phyloP scores from a whole-genome alignment of 1,284 basidiomycete species.

The Irpex sp. region DNA sequence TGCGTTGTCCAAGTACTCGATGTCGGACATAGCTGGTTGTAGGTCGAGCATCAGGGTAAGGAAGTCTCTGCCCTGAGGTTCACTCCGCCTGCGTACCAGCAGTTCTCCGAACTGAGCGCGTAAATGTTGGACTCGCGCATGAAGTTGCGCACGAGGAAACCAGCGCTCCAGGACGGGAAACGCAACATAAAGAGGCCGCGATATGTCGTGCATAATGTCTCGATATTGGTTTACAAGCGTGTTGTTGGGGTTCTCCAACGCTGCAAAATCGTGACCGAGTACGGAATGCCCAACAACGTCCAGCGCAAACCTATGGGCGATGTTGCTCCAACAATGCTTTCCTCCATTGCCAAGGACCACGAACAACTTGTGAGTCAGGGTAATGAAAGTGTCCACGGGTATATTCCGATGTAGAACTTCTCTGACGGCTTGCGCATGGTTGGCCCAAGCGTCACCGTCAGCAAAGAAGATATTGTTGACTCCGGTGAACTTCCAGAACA shows the following conservation, averaged over 20 bases:
- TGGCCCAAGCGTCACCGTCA: not conserved
- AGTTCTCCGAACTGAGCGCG: not conserved
- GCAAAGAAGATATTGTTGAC: not conserved
- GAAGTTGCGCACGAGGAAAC: not conserved
- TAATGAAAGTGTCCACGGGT: not conserved
- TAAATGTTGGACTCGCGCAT: conserved; percentile 9
- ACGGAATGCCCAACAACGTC: conserved; percentile 1
- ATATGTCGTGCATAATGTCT: conserved; percentile 26
- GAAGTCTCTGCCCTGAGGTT: conserved; percentile 39
- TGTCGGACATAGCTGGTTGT: conserved; percentile 33
- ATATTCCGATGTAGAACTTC: not conserved
- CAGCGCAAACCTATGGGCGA: not conserved
- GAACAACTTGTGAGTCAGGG: not conserved
- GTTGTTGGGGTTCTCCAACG: not conserved
- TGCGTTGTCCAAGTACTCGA: conserved; percentile 40
- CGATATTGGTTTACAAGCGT: conserved; percentile 29
- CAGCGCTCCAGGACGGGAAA: not conserved
- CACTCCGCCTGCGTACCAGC: conserved; percentile 20
- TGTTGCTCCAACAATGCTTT: not conserved
- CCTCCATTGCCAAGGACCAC: not conserved
- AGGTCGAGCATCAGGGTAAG: conserved; percentile 39
- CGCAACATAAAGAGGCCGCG: not conserved
- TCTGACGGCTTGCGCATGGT: not conserved
- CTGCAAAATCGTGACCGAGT: conserved; percentile 1
- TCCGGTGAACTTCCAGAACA: not conserved